These are phyloP conservation scores for Saccharomycopsis vini DNA, from an alignment of 805 yeast genomes.

Conservation along the genomic window DNA sequence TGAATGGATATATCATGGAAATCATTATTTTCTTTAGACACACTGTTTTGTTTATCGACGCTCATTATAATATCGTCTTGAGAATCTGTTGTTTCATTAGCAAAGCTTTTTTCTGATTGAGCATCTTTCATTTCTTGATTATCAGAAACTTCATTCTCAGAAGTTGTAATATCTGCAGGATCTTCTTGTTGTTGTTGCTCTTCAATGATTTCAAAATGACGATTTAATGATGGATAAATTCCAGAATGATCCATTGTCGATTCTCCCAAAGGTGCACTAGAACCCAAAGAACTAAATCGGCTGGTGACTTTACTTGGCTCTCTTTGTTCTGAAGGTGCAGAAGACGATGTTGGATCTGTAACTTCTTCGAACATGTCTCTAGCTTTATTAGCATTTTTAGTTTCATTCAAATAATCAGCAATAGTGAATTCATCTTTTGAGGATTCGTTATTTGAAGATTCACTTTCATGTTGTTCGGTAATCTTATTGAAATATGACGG, in stretches of 20 bases:
- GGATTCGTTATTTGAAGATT: conserved; percentile 1
- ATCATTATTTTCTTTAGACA: not conserved
- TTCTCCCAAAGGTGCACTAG: conserved; percentile 18
- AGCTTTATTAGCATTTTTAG: not conserved
- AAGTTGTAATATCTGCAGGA: not conserved
- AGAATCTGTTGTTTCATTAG: not conserved
- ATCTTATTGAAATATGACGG: too few relatives aligned
- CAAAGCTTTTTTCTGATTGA: not conserved
- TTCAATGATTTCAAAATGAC: not conserved
- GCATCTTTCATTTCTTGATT: not conserved
- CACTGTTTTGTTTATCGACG: not conserved
- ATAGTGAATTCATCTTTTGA: conserved; percentile 16
- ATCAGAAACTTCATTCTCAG: not conserved
- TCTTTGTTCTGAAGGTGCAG: not conserved
- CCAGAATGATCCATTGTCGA: conserved; percentile 12
- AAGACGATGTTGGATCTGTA: conserved; percentile 5
- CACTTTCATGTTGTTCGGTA: not conserved
- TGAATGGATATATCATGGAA: conserved; percentile 5
- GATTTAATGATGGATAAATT: not conserved
- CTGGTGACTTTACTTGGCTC: not conserved
- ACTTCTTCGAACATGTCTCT: conserved; percentile 3
- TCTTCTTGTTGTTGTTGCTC: not conserved
- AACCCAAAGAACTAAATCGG: conserved; percentile 14
- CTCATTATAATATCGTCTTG: too few relatives aligned
- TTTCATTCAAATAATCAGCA: conserved; percentile 16